Conservation (phyloP, 1,284 basidiomycete genomes). For the Trametes versicolor region DNA sequence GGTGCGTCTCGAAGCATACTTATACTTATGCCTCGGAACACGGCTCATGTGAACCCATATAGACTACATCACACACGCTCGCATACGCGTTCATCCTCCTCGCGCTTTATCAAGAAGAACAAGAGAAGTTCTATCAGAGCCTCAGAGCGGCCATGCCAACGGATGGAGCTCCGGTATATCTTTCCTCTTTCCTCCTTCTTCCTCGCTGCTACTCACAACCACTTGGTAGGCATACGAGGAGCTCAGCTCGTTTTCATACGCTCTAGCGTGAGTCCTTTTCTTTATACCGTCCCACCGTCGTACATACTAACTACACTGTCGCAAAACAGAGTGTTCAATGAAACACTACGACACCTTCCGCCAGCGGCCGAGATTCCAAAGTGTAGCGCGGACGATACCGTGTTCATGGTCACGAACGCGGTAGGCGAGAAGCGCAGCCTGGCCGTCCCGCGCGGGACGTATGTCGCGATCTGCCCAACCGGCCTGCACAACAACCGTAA, state of each 20-base stretch:
- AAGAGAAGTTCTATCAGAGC: constrained; percentile 66
- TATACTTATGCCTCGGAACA: background rate
- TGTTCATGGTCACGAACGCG: constrained; percentile 48
- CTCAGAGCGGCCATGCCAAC: constrained; percentile 24
- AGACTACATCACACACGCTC: constrained; percentile 65
- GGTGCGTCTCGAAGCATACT: constrained; percentile 42
- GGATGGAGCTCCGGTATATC: constrained; percentile 17
- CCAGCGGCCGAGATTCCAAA: constrained; percentile 57
- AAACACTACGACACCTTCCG: constrained; percentile 69
- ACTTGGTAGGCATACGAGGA: constrained; percentile 28
- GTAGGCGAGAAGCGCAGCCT: constrained; percentile 52
- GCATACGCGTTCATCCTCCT: constrained; percentile 64
- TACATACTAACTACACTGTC: no score
- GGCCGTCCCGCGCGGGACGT: constrained; percentile 56
- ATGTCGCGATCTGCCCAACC: constrained; percentile 51
- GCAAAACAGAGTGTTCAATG: constrained; percentile 60
- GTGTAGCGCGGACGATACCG: constrained; percentile 56
- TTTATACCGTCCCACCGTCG: background rate
- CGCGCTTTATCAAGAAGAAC: constrained; percentile 66
- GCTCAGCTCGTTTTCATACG: constrained; percentile 29
- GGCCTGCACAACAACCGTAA: constrained; percentile 55
- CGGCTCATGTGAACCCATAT: constrained; percentile 38
- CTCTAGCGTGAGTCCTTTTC: constrained; percentile 30
- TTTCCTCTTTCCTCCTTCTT: background rate
- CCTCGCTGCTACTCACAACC: background rate